Percentiles rank a stretch among this genome's conserved stretches.
Conservation (phyloP, 768 basidiomycete genomes). For the Lentinula edodes region DNA sequence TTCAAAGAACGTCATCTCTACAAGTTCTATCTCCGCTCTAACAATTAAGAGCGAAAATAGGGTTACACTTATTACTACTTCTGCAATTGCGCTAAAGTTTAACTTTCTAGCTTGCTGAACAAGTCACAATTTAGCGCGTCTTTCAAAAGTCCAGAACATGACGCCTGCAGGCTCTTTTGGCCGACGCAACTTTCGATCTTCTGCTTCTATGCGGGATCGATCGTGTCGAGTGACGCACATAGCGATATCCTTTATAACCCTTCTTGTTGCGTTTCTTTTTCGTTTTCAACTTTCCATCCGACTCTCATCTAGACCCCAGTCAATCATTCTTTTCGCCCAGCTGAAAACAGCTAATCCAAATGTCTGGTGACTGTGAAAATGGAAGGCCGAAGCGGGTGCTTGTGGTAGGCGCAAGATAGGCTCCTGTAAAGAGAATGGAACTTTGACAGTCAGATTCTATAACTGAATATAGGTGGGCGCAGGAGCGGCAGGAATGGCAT, state of each 20-base stretch:
- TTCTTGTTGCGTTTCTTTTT: neutral
- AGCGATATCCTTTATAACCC: neutral
- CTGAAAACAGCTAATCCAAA: neutral
- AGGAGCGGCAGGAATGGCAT: constrained; percentile 9
- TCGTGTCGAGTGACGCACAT: neutral
- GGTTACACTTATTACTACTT: neutral
- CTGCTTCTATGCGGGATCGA: neutral
- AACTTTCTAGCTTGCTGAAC: neutral
- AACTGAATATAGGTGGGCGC: neutral
- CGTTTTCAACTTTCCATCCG: neutral
- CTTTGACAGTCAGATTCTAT: neutral
- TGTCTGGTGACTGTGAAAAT: neutral
- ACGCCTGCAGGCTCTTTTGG: neutral
- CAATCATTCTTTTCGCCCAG: neutral
- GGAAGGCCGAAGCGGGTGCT: neutral
- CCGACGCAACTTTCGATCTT: neutral
- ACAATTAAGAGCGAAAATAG: neutral
- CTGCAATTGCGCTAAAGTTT: neutral
- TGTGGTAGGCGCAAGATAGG: neutral
- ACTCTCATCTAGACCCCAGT: neutral
- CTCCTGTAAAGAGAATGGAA: neutral
- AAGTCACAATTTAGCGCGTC: neutral
- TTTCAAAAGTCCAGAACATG: neutral
- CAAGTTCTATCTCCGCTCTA: neutral
- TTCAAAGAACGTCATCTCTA: neutral